phyloP scores from a whole-genome alignment of 257 asterid genomes.

The Cinchona pubescens region DNA sequence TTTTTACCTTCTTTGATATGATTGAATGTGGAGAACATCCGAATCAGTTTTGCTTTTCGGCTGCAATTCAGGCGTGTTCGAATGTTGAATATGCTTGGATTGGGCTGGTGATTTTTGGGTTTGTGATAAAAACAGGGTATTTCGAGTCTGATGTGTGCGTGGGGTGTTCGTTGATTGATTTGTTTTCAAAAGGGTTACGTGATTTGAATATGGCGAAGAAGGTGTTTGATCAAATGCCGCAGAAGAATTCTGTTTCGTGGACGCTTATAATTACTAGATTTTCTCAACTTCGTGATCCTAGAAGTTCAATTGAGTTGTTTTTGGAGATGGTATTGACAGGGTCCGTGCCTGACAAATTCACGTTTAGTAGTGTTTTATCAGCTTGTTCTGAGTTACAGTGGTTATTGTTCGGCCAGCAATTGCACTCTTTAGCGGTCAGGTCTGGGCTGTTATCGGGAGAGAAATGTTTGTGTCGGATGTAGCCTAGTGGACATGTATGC shows the following conservation, averaged over 20 bases:
- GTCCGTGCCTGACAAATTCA: slow-evolving; percentile 59
- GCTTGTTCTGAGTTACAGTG: slow-evolving; percentile 73
- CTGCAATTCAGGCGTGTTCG: slow-evolving; percentile 68
- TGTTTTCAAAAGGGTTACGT: slow-evolving; percentile 60
- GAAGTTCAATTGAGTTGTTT: slow-evolving; percentile 47
- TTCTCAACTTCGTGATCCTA: slow-evolving; percentile 51
- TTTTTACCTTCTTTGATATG: slow-evolving; percentile 58
- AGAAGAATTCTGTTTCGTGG: slow-evolving; percentile 73
- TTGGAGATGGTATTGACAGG: slow-evolving; percentile 61
- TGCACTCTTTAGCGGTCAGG: slow-evolving; percentile 65
- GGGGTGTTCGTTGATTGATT: slow-evolving; percentile 81
- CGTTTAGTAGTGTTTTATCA: slow-evolving; percentile 74
- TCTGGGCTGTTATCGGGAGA: slow-evolving; percentile 50
- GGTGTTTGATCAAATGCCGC: slow-evolving; percentile 78
- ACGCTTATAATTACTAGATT: slow-evolving; percentile 80
- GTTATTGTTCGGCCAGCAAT: slow-evolving; percentile 51
- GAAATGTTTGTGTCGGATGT: slow-evolving; percentile 92
- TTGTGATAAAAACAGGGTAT: slow-evolving; percentile 65
- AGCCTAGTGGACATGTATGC: slow-evolving; percentile 89
- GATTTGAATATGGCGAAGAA: slow-evolving; percentile 59
- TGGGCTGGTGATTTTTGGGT: slow-evolving; percentile 68
- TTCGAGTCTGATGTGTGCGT: slow-evolving; percentile 76
- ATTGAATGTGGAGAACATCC: slow-evolving; percentile 63
- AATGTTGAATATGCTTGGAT: slow-evolving; percentile 37
- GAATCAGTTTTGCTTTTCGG: slow-evolving; percentile 77